Evolutionary conservation across 192 early-diverging fungal genomes (phyloP).

Genomic region (Rhizophagus clarus): DNA sequence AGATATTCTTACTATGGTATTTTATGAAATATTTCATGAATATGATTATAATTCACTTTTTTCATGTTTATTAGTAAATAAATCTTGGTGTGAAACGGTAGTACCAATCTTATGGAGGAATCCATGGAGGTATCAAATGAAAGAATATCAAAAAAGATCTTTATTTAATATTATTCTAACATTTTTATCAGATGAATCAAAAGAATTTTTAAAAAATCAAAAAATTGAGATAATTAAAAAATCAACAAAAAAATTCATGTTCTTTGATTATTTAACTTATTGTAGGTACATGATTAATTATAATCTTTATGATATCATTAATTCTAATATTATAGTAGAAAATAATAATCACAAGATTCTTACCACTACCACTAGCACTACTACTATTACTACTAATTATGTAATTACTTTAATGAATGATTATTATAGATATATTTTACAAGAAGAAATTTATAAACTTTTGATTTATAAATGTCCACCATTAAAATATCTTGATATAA

Average conservation of each 20-base stretch:
- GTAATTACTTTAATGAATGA: not conserved
- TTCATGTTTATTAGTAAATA: not conserved
- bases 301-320: no score
- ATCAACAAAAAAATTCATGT: no score
- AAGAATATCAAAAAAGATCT: not conserved
- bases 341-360: no score
- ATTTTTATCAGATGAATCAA: not conserved
- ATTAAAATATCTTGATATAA: not conserved
- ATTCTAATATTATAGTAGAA: no score
- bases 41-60: not conserved
- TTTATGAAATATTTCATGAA: not conserved
- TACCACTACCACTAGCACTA: no score
- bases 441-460: not conserved
- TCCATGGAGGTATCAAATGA: not conserved
- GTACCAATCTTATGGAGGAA: not conserved
- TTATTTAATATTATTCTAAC: not conserved
- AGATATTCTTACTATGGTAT: not conserved
- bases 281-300: no score
- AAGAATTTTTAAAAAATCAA: not conserved
- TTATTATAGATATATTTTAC: not conserved
- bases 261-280: no score
- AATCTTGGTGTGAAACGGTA: not conserved
- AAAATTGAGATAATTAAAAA: not conserved
- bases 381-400: no score
- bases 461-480: not conserved